Evolutionary conservation across 805 yeast species (phyloP).

Genomic region (Pichia eremophila): DNA sequence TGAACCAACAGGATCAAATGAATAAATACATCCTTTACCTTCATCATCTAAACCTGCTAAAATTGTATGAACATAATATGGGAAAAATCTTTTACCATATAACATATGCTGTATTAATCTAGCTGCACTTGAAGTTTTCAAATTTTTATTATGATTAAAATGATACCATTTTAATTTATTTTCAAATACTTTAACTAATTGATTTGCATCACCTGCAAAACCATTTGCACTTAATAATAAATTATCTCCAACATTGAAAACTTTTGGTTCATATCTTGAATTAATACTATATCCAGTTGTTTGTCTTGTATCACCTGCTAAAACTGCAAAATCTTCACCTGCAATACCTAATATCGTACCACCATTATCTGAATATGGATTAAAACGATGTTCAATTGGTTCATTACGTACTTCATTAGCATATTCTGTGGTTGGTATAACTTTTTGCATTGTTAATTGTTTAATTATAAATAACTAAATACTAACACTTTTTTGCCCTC

Average conservation of each 20-base stretch:
- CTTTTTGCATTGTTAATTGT: constrained; percentile 2
- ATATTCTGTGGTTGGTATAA: constrained; percentile 40
- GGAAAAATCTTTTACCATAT: constrained; percentile 91
- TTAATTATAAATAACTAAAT: no score
- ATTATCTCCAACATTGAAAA: constrained; percentile 81
- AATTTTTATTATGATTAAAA: constrained; percentile 70
- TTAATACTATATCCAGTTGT: constrained; percentile 90
- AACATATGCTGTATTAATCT: constrained; percentile 82
- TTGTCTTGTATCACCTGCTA: constrained; percentile 98
- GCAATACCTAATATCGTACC: constrained; percentile 97
- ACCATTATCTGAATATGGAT: constrained; percentile 92
- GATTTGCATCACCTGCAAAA: constrained; percentile 89
- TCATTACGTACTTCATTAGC: constrained; percentile 39
- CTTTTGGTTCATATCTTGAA: constrained; percentile 85
- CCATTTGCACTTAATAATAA: constrained; percentile 89
- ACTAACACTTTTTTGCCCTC: no score
- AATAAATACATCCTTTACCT: constrained; percentile 91
- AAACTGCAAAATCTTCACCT: constrained; percentile 91
- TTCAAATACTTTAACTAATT: constrained; percentile 67
- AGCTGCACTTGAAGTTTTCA: constrained; percentile 69
- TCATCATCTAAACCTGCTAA: constrained; percentile 87
- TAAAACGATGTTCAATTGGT: constrained; percentile 88
- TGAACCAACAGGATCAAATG: constrained; percentile 96
- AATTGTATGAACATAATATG: constrained; percentile 91
- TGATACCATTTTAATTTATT: constrained; percentile 83